A percentile compares a stretch with the other conserved stretches of the same genome.
phyloP scores from a whole-genome alignment of 768 basidiomycete species.

The Macrolepiota fuliginosa region DNA sequence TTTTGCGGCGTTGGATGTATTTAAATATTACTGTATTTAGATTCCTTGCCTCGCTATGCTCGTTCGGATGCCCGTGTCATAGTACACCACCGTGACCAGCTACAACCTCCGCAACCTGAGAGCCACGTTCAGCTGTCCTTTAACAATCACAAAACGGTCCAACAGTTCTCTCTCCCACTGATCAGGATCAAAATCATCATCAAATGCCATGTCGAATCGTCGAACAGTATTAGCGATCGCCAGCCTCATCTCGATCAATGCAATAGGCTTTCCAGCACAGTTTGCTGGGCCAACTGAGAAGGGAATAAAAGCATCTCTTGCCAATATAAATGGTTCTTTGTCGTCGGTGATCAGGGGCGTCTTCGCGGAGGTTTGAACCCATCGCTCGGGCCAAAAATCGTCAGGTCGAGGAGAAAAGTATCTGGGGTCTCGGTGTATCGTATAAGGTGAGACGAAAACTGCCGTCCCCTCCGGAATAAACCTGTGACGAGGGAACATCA shows the following conservation, averaged over 20 bases:
- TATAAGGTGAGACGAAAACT: slow-evolving; percentile 31
- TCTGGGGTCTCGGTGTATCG: slow-evolving; percentile 31
- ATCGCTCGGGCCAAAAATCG: slow-evolving; percentile 35
- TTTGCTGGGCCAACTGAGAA: slow-evolving; percentile 46
- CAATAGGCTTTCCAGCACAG: slow-evolving; percentile 45
- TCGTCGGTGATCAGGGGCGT: neutral
- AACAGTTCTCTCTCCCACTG: slow-evolving; percentile 12
- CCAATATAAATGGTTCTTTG: slow-evolving; percentile 15
- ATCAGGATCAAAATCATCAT: slow-evolving; percentile 13
- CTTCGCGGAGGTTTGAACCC: slow-evolving; percentile 20
- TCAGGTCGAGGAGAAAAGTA: slow-evolving; percentile 37
- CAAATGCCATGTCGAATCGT: slow-evolving; percentile 13
- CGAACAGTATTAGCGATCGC: slow-evolving; percentile 8
- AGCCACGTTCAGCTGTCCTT: neutral
- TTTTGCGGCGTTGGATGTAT: neutral
- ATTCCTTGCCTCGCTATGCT: neutral
- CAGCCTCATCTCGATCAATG: slow-evolving; percentile 31
- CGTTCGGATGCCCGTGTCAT: neutral
- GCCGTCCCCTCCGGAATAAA: slow-evolving; percentile 39
- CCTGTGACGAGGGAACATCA: slow-evolving; percentile 17
- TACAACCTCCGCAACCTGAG: neutral
- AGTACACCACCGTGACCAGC: neutral
- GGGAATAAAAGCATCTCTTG: slow-evolving; percentile 23
- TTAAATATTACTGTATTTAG: neutral
- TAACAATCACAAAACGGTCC: slow-evolving; percentile 15